phyloP scores from a whole-genome alignment of 169 alveolate species.

The Hammondia hammondi region DNA sequence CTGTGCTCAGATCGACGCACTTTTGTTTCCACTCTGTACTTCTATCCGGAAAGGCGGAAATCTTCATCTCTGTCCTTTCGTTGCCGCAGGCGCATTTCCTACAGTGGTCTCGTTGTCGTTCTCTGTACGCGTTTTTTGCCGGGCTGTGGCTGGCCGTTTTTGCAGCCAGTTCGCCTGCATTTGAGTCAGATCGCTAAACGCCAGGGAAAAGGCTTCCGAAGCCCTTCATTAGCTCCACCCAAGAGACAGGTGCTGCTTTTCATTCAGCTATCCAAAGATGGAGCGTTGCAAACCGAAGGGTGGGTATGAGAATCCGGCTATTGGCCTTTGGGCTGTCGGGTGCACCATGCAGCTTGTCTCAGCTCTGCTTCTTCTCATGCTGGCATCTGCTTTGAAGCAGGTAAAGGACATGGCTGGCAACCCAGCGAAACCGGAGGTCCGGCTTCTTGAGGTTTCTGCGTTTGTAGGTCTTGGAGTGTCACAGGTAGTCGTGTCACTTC shows the following conservation, averaged over 20 bases:
- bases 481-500: neutral
- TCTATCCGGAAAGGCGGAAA: neutral
- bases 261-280: neutral
- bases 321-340: constrained; percentile 14
- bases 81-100: neutral
- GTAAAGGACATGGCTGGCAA: neutral
- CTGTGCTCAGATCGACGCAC: neutral
- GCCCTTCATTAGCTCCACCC: neutral
- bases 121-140: neutral
- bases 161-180: no score
- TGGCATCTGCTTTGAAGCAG: neutral
- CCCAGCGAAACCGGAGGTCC: neutral
- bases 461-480: neutral
- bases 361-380: neutral
- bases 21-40: neutral
- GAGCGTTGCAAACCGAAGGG: constrained; percentile 12
- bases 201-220: no score
- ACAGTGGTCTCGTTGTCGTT: neutral
- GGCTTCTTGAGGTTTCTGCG: neutral
- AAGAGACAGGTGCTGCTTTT: neutral
- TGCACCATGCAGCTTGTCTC: constrained; percentile 16
- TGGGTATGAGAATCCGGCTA: constrained; percentile 19
- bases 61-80: neutral
- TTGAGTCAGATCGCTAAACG: no score
- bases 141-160: neutral